Evolutionary conservation across 2,329 filamentous ascomycete genomes (phyloP), one percentile per base, ranked within the genome.

Genomic region (Aspergillus texensis): DNA sequence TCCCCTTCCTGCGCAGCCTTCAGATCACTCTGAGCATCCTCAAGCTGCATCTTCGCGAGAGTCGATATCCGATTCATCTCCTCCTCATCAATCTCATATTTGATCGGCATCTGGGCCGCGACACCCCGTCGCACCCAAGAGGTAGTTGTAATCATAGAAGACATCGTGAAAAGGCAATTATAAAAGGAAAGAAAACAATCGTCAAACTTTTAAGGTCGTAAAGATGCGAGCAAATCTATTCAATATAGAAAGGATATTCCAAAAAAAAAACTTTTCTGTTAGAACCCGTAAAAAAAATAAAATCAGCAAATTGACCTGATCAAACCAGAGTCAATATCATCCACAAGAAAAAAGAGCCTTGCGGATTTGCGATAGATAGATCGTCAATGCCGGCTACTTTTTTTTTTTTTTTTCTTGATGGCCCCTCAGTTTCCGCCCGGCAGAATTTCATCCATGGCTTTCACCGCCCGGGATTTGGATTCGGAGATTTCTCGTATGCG

Each of bases 21-120:
- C 65, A 96, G 80, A 74, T 95, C 94, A 32, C 94, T 91, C 74
- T 94, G 90, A 30, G 95, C 95, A 79, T 98, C 95, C 74, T 97
- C 92, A 36, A 97, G 86, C 80, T 96, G 91, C 65, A 92, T 82
- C 77, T 90, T 89, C 34, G 91, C 91, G 67, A 93, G 83, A 74
- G 86, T 85, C 19, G 90, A 89, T 81, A 93, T 93, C 72, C 91
- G 87, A 73, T 88, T 85, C 72, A 91, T 91, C 77, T 93, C 91
- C 67, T 85, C 84, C 75, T 93, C 91, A 77, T 93, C 88, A 62
- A 93, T 87, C 63, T 89, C 86, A 75, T 92, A 92, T 77, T 91
- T 91, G 46, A 85, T 84, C 19, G 91, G 91, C 70, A 93, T 92
- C 56, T 89, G 89, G 54, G 91, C 90, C 60, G 91, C 89, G 72